Evolutionary conservation across 2,329 filamentous ascomycete species (phyloP).

Genomic region (Curvularia sp.): DNA sequence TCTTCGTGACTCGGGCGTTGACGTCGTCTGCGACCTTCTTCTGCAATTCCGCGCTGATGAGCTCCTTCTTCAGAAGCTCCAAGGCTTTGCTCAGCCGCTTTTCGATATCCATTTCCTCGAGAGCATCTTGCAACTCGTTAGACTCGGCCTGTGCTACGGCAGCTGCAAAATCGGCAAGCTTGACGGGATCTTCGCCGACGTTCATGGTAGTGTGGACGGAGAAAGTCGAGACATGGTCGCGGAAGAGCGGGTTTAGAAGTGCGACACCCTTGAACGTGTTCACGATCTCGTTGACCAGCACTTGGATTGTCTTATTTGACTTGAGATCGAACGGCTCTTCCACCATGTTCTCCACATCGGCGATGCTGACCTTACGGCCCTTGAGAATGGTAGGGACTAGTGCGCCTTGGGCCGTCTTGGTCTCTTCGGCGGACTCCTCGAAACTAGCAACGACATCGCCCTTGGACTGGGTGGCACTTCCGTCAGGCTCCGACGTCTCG

Average conservation of each 20-base stretch:
- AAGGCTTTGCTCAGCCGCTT: slow-evolving; percentile 91
- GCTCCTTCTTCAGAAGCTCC: slow-evolving; percentile 93
- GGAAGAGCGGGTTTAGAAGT: slow-evolving; percentile 90
- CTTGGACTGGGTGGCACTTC: slow-evolving; percentile 55
- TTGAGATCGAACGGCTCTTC: slow-evolving; percentile 91
- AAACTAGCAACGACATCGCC: slow-evolving; percentile 97
- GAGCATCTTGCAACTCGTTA: slow-evolving; percentile 87
- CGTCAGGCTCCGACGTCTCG: slow-evolving; percentile 57
- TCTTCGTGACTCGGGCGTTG: slow-evolving; percentile 95
- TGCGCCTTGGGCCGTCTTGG: slow-evolving; percentile 61
- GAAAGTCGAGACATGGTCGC: slow-evolving; percentile 96
- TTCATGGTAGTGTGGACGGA: slow-evolving; percentile 82
- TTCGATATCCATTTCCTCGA: slow-evolving; percentile 89
- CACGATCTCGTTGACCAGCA: slow-evolving; percentile 95
- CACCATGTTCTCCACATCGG: slow-evolving; percentile 90
- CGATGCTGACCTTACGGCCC: slow-evolving; percentile 90
- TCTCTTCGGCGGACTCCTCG: slow-evolving; percentile 77
- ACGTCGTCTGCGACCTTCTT: slow-evolving; percentile 98
- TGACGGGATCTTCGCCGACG: slow-evolving; percentile 91
- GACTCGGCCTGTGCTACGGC: slow-evolving; percentile 88
- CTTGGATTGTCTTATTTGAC: slow-evolving; percentile 86
- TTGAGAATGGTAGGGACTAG: slow-evolving; percentile 91
- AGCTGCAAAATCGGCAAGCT: slow-evolving; percentile 95
- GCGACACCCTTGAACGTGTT: slow-evolving; percentile 99
- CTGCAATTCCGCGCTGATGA: slow-evolving; percentile 97